Evolutionary conservation across 306 rosid species (phyloP).

Genomic region (Cotoneaster glaucophyllus): DNA sequence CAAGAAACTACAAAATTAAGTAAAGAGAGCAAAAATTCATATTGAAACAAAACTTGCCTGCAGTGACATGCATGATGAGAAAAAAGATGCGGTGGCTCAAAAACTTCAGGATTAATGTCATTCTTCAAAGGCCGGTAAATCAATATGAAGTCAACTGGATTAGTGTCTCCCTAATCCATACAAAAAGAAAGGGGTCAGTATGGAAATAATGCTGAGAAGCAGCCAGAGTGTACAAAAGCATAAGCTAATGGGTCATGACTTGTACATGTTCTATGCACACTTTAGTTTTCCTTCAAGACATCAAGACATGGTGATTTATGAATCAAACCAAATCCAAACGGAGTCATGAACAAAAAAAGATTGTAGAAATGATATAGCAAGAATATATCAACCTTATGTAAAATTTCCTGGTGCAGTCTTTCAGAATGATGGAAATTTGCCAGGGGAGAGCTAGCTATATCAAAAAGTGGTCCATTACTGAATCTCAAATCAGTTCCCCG

Average conservation of each 20-base stretch:
- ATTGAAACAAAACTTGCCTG: constrained; percentile 50
- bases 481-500: constrained; percentile 48
- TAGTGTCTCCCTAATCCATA: constrained; percentile 46
- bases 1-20: background rate
- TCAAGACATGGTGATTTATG: background rate
- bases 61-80: constrained; percentile 83
- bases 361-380: background rate
- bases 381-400: constrained; percentile 44
- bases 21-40: too few species aligned
- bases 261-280: background rate
- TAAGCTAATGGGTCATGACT: background rate
- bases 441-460: constrained; percentile 55
- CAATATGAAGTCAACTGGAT: constrained; percentile 74
- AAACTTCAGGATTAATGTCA: constrained; percentile 32
- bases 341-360: background rate
- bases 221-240: background rate
- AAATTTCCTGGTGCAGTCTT: constrained; percentile 59
- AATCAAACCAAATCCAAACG: background rate
- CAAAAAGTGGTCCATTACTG: constrained; percentile 41
- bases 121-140: constrained; percentile 51
- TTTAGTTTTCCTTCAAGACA: background rate
- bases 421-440: constrained; percentile 71
- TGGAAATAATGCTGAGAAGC: constrained; percentile 4
- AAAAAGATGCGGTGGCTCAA: constrained; percentile 47
- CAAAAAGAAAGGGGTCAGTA: constrained; percentile 11